These are phyloP conservation scores for Letharia columbiana DNA, from an alignment of 495 filamentous ascomycete species.

Conservation along the genomic window DNA sequence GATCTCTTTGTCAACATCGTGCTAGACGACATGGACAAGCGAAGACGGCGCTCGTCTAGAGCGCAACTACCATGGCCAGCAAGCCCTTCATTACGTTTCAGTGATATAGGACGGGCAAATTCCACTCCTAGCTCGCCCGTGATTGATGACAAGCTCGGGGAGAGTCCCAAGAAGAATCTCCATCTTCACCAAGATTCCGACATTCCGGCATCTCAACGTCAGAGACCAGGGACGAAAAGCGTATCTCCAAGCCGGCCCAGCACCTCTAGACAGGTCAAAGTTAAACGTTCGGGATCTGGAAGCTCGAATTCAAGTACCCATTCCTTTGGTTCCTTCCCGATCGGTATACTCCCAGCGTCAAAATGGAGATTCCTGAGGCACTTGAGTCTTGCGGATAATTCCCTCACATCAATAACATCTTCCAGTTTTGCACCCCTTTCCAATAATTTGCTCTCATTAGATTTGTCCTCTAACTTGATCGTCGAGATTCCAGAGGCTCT, in stretches of 20 bases:
- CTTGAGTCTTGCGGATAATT: slow-evolving; percentile 85
- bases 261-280: slow-evolving; percentile 65
- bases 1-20: slow-evolving; percentile 90
- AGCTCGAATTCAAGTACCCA: slow-evolving; percentile 82
- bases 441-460: slow-evolving; percentile 78
- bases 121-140: slow-evolving; percentile 61
- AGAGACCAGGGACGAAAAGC: slow-evolving; percentile 55
- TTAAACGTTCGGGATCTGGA: slow-evolving; percentile 83
- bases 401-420: slow-evolving; percentile 66
- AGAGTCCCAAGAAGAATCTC: slow-evolving; percentile 37
- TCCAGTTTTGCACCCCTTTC: slow-evolving; percentile 70
- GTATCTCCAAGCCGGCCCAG: slow-evolving; percentile 68
- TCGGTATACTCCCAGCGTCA: slow-evolving; percentile 60
- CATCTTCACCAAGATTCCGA: slow-evolving; percentile 47
- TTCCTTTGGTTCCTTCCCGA: slow-evolving; percentile 55
- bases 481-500: slow-evolving; percentile 84
- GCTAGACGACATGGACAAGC: slow-evolving; percentile 88
- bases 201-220: slow-evolving; percentile 31
- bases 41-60: slow-evolving; percentile 80
- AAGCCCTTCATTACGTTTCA: slow-evolving; percentile 50
- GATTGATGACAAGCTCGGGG: slow-evolving; percentile 37
- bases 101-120: slow-evolving; percentile 47
- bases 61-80: slow-evolving; percentile 53
- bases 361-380: slow-evolving; percentile 95
- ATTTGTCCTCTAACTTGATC: slow-evolving; percentile 86